These are phyloP conservation scores for Echites panduratus DNA, from an alignment of 257 asterid genomes.

Conservation along the genomic window DNA sequence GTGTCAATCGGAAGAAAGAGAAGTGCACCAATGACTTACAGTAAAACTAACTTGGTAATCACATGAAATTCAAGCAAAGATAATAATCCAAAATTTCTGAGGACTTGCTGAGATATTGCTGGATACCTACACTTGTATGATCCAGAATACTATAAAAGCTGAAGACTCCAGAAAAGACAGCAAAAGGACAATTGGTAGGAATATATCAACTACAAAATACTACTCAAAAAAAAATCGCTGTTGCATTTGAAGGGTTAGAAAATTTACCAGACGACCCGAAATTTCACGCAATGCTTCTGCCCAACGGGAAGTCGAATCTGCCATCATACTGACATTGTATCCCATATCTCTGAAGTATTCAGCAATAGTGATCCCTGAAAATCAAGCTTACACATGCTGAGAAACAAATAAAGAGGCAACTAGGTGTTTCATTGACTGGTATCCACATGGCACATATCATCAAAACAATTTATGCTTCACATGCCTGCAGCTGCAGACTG, in stretches of 20 bases:
- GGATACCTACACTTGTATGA: background rate
- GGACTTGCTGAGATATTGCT: background rate
- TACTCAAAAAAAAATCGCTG: background rate
- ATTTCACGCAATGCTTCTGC: slow-evolving; percentile 99
- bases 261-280: slow-evolving; percentile 91
- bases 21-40: background rate
- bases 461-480: background rate
- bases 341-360: slow-evolving; percentile 99
- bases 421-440: background rate
- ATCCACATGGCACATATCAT: background rate
- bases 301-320: slow-evolving; percentile 99
- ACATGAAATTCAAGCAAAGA: background rate
- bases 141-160: background rate
- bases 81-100: background rate
- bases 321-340: slow-evolving; percentile 99
- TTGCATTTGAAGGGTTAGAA: background rate
- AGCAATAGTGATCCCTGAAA: slow-evolving; percentile 92
- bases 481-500: background rate
- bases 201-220: background rate
- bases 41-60: background rate
- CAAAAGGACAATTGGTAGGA: background rate
- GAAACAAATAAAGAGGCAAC: slow-evolving; percentile 1
- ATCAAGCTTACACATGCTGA: slow-evolving; percentile 18
- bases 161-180: background rate
- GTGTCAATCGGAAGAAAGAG: background rate